Evolutionary conservation across 805 yeast species (phyloP).

Genomic region (Kodamaea sagamina): DNA sequence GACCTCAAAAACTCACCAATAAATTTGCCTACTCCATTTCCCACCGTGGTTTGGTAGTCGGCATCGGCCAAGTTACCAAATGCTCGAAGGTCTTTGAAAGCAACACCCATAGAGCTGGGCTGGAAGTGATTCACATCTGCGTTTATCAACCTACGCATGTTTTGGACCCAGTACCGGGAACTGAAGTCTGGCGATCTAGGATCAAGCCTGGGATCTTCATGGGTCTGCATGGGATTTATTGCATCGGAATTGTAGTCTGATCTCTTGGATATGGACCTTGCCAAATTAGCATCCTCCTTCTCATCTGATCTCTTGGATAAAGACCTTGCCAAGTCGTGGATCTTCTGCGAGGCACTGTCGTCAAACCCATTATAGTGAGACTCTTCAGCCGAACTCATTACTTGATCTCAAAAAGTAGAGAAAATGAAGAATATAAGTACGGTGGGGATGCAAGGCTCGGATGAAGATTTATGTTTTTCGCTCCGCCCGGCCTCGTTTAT

Average conservation of each 20-base stretch:
- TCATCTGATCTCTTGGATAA: constrained; percentile 9
- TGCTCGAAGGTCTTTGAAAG: constrained; percentile 17
- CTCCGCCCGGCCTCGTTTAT: too few relatives aligned
- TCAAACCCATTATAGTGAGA: background rate
- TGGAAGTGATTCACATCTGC: constrained; percentile 17
- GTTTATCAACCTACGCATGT: constrained; percentile 14
- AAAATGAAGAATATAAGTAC: too few relatives aligned
- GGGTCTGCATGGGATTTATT: constrained; percentile 1
- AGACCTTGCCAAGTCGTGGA: background rate
- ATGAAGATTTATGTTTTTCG: background rate
- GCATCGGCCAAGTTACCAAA: constrained; percentile 16
- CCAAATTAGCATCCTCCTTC: constrained; percentile 9
- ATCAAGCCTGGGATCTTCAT: constrained; percentile 14
- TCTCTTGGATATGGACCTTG: constrained; percentile 8
- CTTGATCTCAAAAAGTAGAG: too few relatives aligned
- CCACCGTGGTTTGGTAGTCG: constrained; percentile 19
- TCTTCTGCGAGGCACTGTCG: background rate
- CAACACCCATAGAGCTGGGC: constrained; percentile 19
- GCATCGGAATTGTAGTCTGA: constrained; percentile 6
- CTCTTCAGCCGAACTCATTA: background rate
- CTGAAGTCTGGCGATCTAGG: constrained; percentile 16
- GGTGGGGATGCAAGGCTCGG: too few relatives aligned
- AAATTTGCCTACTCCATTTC: constrained; percentile 13
- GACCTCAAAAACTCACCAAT: constrained; percentile 6
- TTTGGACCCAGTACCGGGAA: constrained; percentile 17